These are phyloP conservation scores for Phytophthora agathidicida DNA, from an alignment of 352 stramenopile species.

Conservation along the genomic window DNA sequence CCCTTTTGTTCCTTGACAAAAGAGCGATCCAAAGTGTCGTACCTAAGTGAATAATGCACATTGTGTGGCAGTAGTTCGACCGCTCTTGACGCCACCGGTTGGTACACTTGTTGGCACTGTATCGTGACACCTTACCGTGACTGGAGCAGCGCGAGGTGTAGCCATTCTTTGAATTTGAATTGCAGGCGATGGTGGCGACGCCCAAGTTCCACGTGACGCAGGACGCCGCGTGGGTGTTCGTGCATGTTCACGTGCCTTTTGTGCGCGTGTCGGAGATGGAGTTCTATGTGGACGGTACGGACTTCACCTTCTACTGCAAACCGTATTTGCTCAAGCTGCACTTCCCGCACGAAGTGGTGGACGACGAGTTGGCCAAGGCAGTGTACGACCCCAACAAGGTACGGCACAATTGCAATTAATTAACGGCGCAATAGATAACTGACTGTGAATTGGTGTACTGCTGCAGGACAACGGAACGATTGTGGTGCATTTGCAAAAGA, in stretches of 20 bases:
- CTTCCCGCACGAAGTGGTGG: constrained; percentile 90
- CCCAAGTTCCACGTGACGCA: constrained; percentile 87
- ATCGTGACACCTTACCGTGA: no score
- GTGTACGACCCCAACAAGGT: constrained; percentile 93
- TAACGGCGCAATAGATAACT: background rate
- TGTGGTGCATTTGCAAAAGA: constrained; percentile 91
- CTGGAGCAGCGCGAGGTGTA: constrained; percentile 15
- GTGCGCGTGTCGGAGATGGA: constrained; percentile 93
- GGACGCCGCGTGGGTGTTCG: constrained; percentile 80
- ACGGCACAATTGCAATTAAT: constrained; percentile 1
- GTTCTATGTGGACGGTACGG: constrained; percentile 88
- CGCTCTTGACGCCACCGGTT: no score
- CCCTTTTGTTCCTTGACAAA: constrained; percentile 8
- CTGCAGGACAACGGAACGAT: constrained; percentile 92
- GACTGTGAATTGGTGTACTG: background rate
- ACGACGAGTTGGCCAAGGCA: constrained; percentile 90
- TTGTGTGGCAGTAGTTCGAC: no score
- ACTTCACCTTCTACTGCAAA: constrained; percentile 97
- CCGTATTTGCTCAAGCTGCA: constrained; percentile 97
- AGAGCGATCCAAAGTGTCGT: constrained; percentile 31
- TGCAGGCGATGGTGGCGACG: constrained; percentile 77
- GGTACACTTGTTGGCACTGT: no score
- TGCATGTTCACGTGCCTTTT: constrained; percentile 91
- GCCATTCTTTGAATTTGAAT: constrained; percentile 44
- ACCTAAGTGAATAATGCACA: constrained; percentile 3